Evolutionary conservation across 192 early-diverging fungal species (phyloP), one percentile per base, ranked within the genome.

Genomic region (Lunasporangiospora selenospora): DNA sequence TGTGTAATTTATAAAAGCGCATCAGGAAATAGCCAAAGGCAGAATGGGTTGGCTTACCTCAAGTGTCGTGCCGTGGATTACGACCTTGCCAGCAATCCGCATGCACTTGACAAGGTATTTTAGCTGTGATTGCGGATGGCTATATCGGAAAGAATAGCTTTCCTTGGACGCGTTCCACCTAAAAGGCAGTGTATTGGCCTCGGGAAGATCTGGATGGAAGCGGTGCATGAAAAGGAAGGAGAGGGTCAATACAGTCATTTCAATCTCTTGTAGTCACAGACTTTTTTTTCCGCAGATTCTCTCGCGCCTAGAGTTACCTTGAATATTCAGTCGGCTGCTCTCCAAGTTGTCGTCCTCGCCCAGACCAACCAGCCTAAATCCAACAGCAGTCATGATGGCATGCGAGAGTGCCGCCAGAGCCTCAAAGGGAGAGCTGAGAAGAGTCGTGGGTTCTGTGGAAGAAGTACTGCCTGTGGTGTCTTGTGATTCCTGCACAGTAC

Each of bases 51-150:
- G n/a, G 30, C 32, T 70, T 75, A 90, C 90, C 78, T 89, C 87
- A 37, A 89, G 76, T 6, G 80, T 83, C 16, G 88, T 75, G 3
- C 82, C 89, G 54, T 89, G 86, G 8, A 93, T 64, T 16, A 93
- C 57, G 30, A 86, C 80, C 43, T 85, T 86, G 54, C 78, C 64
- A 6, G 78, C 85, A n/a, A 93, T 41, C 42, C 79, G 80, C 19
- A 93, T 75, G 18, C 80, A 77, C 57, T 91, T 93, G 19, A 93
- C 62, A 13, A 90, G 54, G 49, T 89, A 91, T 0, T 83, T 89
- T 13, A 91, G 71, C 13, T 83, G 73, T 0, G 90, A 91, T 31
- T 88, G 83, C 4, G 83, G 65, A 62, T 91, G 91, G 7, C 55
- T 80, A 54, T 90, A 91, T 53, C 83, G 77, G 54, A 89, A 82